These are phyloP conservation scores for Chrysopogon serrulatus DNA, from an alignment of 176 grass and related monocot genomes.

Conservation along the genomic window DNA sequence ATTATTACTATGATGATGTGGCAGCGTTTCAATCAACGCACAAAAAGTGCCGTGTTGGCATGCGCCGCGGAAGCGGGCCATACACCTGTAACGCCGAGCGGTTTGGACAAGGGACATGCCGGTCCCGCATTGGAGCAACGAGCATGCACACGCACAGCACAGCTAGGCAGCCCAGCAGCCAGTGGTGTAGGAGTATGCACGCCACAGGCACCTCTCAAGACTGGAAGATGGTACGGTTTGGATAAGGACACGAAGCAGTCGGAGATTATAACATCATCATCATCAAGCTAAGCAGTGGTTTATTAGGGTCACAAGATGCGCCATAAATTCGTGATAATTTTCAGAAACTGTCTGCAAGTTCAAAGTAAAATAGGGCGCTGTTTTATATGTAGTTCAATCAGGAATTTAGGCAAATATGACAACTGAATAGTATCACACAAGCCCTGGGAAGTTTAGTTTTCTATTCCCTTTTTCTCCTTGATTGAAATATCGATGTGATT, in stretches of 20 bases:
- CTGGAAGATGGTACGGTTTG: not conserved
- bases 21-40: not conserved
- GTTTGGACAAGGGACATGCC: not conserved
- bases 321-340: not conserved
- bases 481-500: not conserved
- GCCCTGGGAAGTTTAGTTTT: not conserved
- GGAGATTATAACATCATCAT: not conserved
- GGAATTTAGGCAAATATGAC: no score
- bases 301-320: not conserved
- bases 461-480: not conserved
- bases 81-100: constrained; percentile 13
- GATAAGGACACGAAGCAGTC: not conserved
- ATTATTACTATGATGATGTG: no score
- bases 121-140: not conserved
- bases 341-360: no score
- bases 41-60: constrained; percentile 6
- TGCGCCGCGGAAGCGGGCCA: not conserved
- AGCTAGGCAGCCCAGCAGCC: no score
- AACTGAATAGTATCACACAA: not conserved
- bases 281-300: not conserved
- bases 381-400: no score
- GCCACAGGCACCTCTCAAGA: not conserved
- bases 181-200: not conserved
- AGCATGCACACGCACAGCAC: not conserved
- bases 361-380: no score